Percentiles rank a stretch among this genome's conserved stretches.
Conservation (phyloP, 148 eudicot genomes). For the Amaranthus cruentus region DNA sequence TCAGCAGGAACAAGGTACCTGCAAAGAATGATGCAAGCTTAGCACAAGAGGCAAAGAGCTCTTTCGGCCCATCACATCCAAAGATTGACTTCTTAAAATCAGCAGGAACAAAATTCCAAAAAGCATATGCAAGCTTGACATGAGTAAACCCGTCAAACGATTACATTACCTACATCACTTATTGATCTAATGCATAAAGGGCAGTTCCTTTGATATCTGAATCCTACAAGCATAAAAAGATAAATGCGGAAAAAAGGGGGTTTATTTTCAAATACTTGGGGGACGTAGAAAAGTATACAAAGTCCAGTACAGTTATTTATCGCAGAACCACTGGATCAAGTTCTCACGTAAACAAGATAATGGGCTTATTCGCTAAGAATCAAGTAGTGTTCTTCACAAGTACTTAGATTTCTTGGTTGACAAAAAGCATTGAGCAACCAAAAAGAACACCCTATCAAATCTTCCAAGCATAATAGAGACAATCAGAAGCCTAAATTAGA, state of each 20-base stretch:
- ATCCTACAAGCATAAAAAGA: neutral
- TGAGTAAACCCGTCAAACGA: neutral
- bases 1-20: slow-evolving; percentile 96
- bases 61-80: neutral
- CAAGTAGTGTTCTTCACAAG: too few species aligned
- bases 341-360: neutral
- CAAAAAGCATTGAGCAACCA: neutral
- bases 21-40: slow-evolving; percentile 10
- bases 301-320: neutral
- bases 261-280: neutral
- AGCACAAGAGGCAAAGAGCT: neutral
- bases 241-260: neutral
- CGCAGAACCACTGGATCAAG: neutral
- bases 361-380: too few species aligned
- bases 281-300: neutral
- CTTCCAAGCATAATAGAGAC: neutral
- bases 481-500: neutral
- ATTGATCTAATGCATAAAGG: neutral
- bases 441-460: neutral
- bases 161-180: neutral
- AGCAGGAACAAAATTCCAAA: neutral
- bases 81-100: neutral
- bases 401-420: too few species aligned
- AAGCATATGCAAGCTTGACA: slow-evolving; percentile 1
- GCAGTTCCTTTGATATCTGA: neutral